Percentiles rank a stretch among this genome's conserved stretches.
phyloP scores from a whole-genome alignment of 257 asterid genomes.

The Rubia yunnanensis region DNA sequence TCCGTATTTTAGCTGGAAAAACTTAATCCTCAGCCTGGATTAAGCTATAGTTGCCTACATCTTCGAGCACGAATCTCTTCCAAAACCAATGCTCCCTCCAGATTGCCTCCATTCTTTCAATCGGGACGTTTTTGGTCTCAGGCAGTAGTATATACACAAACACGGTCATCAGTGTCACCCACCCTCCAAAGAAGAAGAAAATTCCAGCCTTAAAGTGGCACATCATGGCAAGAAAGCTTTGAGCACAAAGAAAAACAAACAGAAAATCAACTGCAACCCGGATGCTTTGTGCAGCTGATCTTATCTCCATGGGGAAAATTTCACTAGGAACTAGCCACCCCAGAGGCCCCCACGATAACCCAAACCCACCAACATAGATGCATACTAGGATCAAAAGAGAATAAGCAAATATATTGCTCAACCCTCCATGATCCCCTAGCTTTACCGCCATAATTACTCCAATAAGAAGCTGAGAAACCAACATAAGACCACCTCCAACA shows the following conservation, averaged over 20 bases:
- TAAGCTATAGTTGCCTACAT: background rate
- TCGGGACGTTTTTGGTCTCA: conserved; percentile 64
- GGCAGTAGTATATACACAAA: conserved; percentile 50
- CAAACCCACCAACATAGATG: conserved; percentile 46
- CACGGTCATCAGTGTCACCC: conserved; percentile 54
- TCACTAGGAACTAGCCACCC: conserved; percentile 73
- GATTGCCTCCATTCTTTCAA: conserved; percentile 51
- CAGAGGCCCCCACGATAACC: conserved; percentile 66
- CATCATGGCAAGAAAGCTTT: conserved; percentile 46
- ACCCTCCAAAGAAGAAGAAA: conserved; percentile 60
- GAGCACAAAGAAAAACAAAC: conserved; percentile 45
- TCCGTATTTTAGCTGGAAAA: background rate
- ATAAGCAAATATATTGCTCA: conserved; percentile 32
- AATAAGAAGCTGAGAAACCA: conserved; percentile 30
- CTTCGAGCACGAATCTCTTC: conserved; percentile 29
- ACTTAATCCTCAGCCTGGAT: background rate
- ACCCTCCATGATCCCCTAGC: conserved; percentile 38
- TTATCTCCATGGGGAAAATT: conserved; percentile 48
- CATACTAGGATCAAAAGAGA: conserved; percentile 36
- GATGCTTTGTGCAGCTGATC: conserved; percentile 56
- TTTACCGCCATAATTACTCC: conserved; percentile 44
- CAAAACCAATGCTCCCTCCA: conserved; percentile 71
- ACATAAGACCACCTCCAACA: conserved; percentile 44
- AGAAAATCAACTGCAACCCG: conserved; percentile 41
- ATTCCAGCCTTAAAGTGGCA: conserved; percentile 51